Conservation (phyloP, 306 rosid species). For the Arachis hypogaea region DNA sequence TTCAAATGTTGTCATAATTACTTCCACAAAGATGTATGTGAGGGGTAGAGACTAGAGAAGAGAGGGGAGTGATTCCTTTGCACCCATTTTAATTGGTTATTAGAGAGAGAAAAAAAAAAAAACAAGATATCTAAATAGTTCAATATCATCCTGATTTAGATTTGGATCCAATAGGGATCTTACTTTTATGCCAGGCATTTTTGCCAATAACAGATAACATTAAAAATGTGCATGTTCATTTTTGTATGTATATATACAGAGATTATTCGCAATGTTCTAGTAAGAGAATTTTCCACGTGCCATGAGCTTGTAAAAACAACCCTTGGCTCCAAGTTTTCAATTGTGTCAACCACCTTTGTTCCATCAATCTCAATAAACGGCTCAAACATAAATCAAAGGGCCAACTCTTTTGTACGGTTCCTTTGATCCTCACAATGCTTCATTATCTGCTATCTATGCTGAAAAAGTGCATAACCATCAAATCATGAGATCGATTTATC, state of each 20-base stretch:
- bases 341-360: slow-evolving; percentile 15
- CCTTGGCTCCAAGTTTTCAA: slow-evolving; percentile 25
- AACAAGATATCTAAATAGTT: slow-evolving; percentile 22
- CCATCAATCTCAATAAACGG: slow-evolving; percentile 37
- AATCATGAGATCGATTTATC: slow-evolving; percentile 22
- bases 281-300: slow-evolving; percentile 57
- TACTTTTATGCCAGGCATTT: slow-evolving; percentile 25
- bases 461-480: slow-evolving; percentile 27
- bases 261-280: slow-evolving; percentile 35
- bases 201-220: slow-evolving; percentile 23
- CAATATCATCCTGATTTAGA: slow-evolving; percentile 21
- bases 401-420: slow-evolving; percentile 27
- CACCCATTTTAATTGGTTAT: not conserved
- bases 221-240: slow-evolving; percentile 32
- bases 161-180: slow-evolving; percentile 44
- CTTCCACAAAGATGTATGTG: not conserved
- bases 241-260: not conserved
- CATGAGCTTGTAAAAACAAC: slow-evolving; percentile 37
- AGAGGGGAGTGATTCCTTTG: slow-evolving; percentile 20
- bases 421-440: slow-evolving; percentile 12
- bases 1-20: slow-evolving; percentile 27
- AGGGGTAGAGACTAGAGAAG: not conserved
- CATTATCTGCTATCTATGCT: not conserved
- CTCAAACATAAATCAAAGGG: slow-evolving; percentile 50
- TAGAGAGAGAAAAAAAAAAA: not conserved